Conservation (phyloP, 768 basidiomycete genomes). For the Kwoniella dejecticola region DNA sequence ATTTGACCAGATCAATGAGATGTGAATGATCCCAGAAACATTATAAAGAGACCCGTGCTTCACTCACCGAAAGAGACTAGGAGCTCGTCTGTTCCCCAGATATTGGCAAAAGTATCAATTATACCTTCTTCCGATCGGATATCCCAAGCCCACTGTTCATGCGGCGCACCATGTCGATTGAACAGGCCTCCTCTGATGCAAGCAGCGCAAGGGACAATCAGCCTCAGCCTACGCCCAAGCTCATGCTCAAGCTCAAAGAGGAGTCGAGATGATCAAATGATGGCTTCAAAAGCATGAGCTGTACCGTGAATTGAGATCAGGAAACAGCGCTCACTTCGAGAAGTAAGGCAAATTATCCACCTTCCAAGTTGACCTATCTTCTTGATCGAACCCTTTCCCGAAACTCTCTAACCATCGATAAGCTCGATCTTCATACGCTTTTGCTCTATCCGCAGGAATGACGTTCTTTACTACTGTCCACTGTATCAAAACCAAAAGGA, state of each 20-base stretch:
- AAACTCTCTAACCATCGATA: constrained; percentile 54
- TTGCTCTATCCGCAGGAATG: constrained; percentile 37
- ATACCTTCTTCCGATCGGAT: constrained; percentile 47
- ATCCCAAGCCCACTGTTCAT: constrained; percentile 53
- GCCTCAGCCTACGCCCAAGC: background rate
- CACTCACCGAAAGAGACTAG: constrained; percentile 47
- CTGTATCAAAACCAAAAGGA: background rate
- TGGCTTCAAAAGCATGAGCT: too few species aligned
- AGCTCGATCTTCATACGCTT: constrained; percentile 39
- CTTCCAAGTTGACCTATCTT: constrained; percentile 53
- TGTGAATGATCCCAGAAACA: too few species aligned
- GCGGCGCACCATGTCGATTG: constrained; percentile 40
- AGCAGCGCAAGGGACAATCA: background rate
- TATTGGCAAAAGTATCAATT: constrained; percentile 50
- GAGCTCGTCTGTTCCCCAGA: constrained; percentile 53
- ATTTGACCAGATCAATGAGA: too few species aligned
- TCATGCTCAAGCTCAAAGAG: too few species aligned
- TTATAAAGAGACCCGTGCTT: background rate
- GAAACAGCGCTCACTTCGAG: constrained; percentile 29
- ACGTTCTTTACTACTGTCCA: constrained; percentile 45
- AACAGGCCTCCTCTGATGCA: constrained; percentile 32
- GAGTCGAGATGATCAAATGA: too few species aligned
- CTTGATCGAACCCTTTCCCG: constrained; percentile 53
- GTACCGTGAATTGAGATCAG: too few species aligned
- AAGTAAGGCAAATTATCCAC: constrained; percentile 47